phyloP scores from a whole-genome alignment of 2,329 filamentous ascomycete genomes.

The Phyllosticta capitalensis region DNA sequence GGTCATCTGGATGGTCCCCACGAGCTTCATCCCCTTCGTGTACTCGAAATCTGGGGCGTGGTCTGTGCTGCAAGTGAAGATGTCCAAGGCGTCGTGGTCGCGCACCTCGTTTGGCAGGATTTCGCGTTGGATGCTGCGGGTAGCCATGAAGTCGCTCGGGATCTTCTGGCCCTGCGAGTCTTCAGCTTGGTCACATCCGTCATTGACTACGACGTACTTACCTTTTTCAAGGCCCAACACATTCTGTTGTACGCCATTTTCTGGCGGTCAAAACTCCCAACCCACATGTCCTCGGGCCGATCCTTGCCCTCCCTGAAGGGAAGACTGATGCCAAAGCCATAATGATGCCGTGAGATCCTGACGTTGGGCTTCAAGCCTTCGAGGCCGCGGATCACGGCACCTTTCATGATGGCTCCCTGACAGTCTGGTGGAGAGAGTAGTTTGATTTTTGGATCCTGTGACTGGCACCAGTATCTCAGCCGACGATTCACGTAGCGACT shows the following conservation, averaged over 20 bases:
- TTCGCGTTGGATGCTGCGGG: too few species aligned
- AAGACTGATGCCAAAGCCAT: background rate
- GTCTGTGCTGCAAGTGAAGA: too few species aligned
- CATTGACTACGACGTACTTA: background rate
- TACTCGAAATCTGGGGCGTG: too few species aligned
- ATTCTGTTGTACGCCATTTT: background rate
- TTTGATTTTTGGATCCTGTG: background rate
- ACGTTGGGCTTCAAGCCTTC: background rate
- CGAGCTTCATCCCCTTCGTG: too few species aligned
- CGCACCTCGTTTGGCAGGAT: too few species aligned
- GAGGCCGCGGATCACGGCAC: background rate
- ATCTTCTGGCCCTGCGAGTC: too few species aligned
- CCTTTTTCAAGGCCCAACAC: background rate
- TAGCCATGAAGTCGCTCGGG: too few species aligned
- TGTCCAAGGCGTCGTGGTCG: too few species aligned
- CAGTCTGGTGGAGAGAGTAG: background rate
- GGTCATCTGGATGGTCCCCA: too few species aligned
- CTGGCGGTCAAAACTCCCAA: background rate
- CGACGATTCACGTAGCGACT: constrained; percentile 63
- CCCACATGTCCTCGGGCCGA: background rate
- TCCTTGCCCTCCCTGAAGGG: background rate
- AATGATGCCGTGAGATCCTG: background rate
- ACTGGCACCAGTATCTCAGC: constrained; percentile 28
- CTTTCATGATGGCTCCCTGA: background rate
- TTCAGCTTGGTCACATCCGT: too few species aligned